Evolutionary conservation across 2,329 filamentous ascomycete genomes (phyloP), one percentile per base, ranked within the genome.

Genomic region (Akanthomyces muscarius): DNA sequence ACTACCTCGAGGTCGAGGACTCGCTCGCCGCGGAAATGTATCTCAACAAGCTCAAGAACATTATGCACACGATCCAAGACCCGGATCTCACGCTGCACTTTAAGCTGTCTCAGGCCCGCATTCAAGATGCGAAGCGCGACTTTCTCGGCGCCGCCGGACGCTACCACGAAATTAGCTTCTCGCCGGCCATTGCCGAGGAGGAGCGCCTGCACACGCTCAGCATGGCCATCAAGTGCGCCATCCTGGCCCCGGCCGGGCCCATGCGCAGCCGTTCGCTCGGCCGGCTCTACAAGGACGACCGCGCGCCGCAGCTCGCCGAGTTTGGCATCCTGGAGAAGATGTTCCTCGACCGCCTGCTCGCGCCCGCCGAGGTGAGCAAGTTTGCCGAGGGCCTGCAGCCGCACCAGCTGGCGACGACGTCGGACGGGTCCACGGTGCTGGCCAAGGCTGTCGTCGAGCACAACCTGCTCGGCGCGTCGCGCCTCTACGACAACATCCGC

Each of bases 261-360:
- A 83, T 88, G 71, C 87, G 95, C 61, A 92, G 89, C 66, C 86
- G 91, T 53, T 87, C 89, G 50, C 83, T 99, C 21, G 91, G 87
- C 5, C 88, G 90, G 60, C 80, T 99, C 16, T 97, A 97, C 83
- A 97, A 96, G 76, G 95, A 99, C 75, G 95, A 98, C 68, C 86
- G 95, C 36, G 84, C 91, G 0, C 80, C 82, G 4, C 85, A 87
- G 56, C 84, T 95, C 2, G 85, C 89, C 38, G 91, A 98, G 76
- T 94, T 90, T 72, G 82, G 86, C 55, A 97, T 99, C 61, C 80
- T 99, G 16, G 95, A 98, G 80, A 98, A 98, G 81, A 98, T 99
- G 86, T 97, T 96, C 75, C 83, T 98, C 55, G 92, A 98, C 75
- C 86, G 93, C 6, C 81, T 99, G 4, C 82, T 99, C 55, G 85